Evolutionary conservation across 345 rosid genomes (phyloP), one percentile per base, ranked within the genome.

Genomic region (Kandelia obovata): DNA sequence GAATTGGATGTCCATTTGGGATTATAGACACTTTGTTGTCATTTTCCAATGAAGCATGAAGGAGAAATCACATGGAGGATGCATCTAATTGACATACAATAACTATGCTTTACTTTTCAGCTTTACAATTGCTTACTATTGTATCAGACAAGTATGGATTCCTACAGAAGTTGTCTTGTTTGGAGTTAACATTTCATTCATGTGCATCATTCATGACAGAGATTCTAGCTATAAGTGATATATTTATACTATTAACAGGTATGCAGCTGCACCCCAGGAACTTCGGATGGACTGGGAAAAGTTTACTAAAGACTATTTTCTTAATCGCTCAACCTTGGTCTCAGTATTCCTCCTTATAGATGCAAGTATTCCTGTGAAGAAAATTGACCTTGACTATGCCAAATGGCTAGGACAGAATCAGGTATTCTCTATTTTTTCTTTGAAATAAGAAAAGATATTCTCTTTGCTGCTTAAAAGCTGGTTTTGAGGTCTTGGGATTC

Each of bases 401-500:
- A 89, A 96, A 68, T 94, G 99, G 99, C 88, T 94, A 73, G 96
- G 97, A 62, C 86, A 89, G 80, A 94, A 94, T 78, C 90, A 89
- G 98, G 98, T 91, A 79, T 55, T 25, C 13, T 34, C 25, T 30
- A 62, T 31, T 35, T 52, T 43, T 4, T 11, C 17, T 43, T 43
- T 43, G 49, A 43, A 43, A 43, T 11, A 43, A 11, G 8, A 59
- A 63, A 46, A n/a, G 46, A 55, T 13, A 39, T 7, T 56, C 17
- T 43, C 4, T 28, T 25, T 70, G 39, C 37, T 15, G 26, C 30
- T 61, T 61, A 19, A 21, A 16, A 31, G 59, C 53, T 52, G 23
- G 17, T 61, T 9, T 9, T 51, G 28, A 35, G 49, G 7, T 15
- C 37, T 49, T 2, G 32, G 25, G 25, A 52, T 70, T 53, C 19